Base-by-base conservation (phyloP, 305 asterid genomes). In the Fraxinus sp. region DNA sequence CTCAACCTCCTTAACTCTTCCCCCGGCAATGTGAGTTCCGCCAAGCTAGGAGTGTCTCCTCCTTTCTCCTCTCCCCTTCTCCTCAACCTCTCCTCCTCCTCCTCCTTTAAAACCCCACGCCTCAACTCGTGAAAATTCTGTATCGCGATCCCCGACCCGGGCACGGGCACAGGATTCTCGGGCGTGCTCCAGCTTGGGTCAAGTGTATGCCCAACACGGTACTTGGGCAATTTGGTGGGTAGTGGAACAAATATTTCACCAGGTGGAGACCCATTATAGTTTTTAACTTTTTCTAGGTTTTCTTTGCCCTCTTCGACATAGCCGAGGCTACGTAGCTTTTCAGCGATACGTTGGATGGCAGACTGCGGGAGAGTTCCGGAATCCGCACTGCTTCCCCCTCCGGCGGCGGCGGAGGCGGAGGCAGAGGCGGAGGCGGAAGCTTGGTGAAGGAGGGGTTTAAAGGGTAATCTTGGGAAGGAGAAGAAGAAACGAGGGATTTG, bases 151-250 rank as follows among this genome's bases (percentile, higher is more conserved):
- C 98, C 97, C 30, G 94, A 83, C 37, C 99, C 98, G 16, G 98
- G 98, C 22, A 84, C 88, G 0, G 98, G 98, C 9, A 93, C 95
- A 49, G 98, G 98, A 52, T 93, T 92, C 86, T 92, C 97, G n/a
- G 98, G 99, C 66, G 96, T 89, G 91, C 97, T 93, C 98, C 98
- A 96, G 87, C 99, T 96, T 35, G 92, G 85, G 91, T 96, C 99
- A 80, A 96, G 92, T 3, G 99, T 94, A 83, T 95, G 97, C 76
- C 99, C 99, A 30, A 96, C 96, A 8, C 97, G 90, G 80, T 91
- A 75, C 86, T 92, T 96, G 18, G 98, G 97, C 36, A 96, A 84
- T n/a, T 86, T 93, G 39, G 85, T 82, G 20, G 94, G 97, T 80
- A 93, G 68, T 3, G 99, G 99, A 36, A 95, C 89, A 49, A 95